A percentile compares a stretch with the other conserved stretches of the same genome.
Evolutionary conservation across 805 yeast genomes (phyloP).

Genomic region (Hanseniaspora mollemarum): DNA sequence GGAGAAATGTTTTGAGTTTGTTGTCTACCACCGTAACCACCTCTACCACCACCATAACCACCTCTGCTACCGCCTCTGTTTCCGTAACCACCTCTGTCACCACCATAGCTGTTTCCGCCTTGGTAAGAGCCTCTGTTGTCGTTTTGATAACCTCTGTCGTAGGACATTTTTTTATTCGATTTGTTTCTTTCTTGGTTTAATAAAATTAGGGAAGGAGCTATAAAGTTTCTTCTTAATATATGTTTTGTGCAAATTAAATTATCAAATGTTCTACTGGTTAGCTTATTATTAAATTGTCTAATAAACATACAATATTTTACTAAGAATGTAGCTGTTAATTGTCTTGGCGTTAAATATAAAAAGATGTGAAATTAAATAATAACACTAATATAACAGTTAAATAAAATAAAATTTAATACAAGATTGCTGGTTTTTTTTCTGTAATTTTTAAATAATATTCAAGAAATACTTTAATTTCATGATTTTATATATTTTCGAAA

Average conservation of each 20-base stretch:
- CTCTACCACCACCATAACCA: conserved; percentile 31
- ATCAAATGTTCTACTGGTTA: conserved; percentile 12
- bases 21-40: conserved; percentile 32
- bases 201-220: background rate
- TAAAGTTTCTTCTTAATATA: background rate
- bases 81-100: conserved; percentile 31
- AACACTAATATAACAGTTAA: too few relatives aligned
- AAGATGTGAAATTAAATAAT: background rate
- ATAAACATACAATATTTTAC: background rate
- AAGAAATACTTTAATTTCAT: background rate
- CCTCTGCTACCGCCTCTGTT: conserved; percentile 29
- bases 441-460: background rate
- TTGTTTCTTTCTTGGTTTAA: background rate
- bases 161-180: conserved; percentile 27
- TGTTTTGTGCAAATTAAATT: background rate
- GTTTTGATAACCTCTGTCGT: conserved; percentile 31
- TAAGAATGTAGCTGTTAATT: background rate
- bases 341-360: background rate
- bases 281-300: background rate
- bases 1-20: conserved; percentile 33
- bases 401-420: background rate
- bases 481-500: background rate
- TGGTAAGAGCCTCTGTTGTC: conserved; percentile 34
- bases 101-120: conserved; percentile 18
- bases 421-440: background rate